A percentile compares a stretch with the other conserved stretches of the same genome.
phyloP scores from a whole-genome alignment of 495 filamentous ascomycete genomes.

The Xylaria bambusicola region DNA sequence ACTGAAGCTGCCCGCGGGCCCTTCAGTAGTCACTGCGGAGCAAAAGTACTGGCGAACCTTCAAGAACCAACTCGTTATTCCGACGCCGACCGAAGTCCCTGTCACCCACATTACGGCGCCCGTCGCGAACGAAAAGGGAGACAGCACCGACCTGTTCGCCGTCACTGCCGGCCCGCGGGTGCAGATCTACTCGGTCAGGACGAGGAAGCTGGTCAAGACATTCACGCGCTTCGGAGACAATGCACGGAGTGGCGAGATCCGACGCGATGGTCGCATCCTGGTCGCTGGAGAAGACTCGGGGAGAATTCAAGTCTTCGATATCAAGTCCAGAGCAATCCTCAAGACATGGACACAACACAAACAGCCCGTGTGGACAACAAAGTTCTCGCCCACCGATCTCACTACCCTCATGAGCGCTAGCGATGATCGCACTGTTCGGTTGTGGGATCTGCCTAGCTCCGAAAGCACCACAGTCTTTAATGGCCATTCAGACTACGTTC shows the following conservation, averaged over 20 bases:
- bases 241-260: slow-evolving; percentile 81
- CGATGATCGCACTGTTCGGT: slow-evolving; percentile 86
- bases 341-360: slow-evolving; percentile 97
- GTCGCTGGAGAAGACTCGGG: slow-evolving; percentile 90
- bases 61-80: slow-evolving; percentile 81
- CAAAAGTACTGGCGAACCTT: slow-evolving; percentile 95
- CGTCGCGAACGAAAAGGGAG: slow-evolving; percentile 39
- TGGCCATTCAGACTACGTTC: slow-evolving; percentile 93
- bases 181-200: slow-evolving; percentile 88
- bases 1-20: slow-evolving; percentile 78
- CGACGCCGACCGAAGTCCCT: slow-evolving; percentile 80
- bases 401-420: slow-evolving; percentile 81
- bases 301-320: slow-evolving; percentile 91
- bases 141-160: slow-evolving; percentile 75
- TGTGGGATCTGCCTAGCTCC: slow-evolving; percentile 91
- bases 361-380: slow-evolving; percentile 89
- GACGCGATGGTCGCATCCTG: slow-evolving; percentile 83
- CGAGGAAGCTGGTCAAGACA: slow-evolving; percentile 83
- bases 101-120: slow-evolving; percentile 89
- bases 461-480: slow-evolving; percentile 71
- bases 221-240: slow-evolving; percentile 90
- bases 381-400: slow-evolving; percentile 82
- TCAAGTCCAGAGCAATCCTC: slow-evolving; percentile 80
- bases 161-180: slow-evolving; percentile 89
- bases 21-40: slow-evolving; percentile 76